Conservation (phyloP, 257 asterid genomes). For the Lycium barbarum region DNA sequence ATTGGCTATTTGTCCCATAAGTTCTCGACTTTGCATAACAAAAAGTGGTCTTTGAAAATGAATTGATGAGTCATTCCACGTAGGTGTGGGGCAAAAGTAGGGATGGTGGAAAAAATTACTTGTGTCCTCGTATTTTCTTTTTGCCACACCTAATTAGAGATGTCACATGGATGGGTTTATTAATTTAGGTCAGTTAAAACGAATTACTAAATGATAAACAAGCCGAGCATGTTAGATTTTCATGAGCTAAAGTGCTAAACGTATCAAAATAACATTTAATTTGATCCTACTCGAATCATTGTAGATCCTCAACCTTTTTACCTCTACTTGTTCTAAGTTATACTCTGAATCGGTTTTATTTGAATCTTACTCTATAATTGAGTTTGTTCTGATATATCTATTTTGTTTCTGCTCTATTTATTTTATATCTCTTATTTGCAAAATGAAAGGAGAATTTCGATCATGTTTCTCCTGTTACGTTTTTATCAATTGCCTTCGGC, state of each 20-base stretch:
- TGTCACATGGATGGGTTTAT: background rate
- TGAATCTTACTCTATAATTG: background rate
- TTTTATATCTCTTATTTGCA: too few species aligned
- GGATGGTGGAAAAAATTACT: background rate
- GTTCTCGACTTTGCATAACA: background rate
- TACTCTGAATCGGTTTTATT: background rate
- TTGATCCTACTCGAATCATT: background rate
- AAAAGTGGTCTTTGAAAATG: background rate
- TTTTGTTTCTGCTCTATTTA: background rate
- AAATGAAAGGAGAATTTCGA: too few species aligned
- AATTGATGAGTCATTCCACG: background rate
- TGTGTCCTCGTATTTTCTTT: background rate
- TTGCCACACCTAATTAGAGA: background rate
- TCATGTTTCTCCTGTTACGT: too few species aligned
- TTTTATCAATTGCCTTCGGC: too few species aligned
- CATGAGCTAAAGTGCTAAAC: background rate
- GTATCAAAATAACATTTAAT: background rate
- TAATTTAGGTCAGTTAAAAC: too few species aligned
- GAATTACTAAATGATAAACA: background rate
- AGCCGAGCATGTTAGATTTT: background rate
- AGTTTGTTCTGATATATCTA: too few species aligned
- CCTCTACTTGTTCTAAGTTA: background rate
- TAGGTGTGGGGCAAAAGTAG: background rate
- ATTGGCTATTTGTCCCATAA: background rate
- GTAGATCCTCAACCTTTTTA: background rate